These are phyloP conservation scores for Wickerhamomyces sp. DNA, from an alignment of 1,139 yeast species.

Conservation along the genomic window DNA sequence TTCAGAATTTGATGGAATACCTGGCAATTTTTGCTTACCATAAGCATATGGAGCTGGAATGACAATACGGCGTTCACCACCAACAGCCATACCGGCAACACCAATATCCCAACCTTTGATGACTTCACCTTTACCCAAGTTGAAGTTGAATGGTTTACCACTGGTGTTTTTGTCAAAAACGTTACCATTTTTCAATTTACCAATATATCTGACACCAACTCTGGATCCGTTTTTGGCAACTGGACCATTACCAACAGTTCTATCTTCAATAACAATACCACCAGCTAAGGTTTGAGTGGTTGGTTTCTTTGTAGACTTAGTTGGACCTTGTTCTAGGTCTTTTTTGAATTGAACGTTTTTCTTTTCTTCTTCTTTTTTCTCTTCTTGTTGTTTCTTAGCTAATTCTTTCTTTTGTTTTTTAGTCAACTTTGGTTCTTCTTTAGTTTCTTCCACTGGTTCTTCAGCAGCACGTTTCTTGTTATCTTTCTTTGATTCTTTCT, in stretches of 20 bases:
- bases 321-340: conserved; percentile 92
- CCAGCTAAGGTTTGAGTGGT: conserved; percentile 82
- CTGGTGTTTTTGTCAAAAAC: conserved; percentile 95
- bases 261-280: conserved; percentile 91
- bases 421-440: conserved; percentile 26
- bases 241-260: conserved; percentile 83
- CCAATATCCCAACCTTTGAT: conserved; percentile 99
- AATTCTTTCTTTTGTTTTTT: conserved; percentile 24
- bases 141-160: conserved; percentile 92
- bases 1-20: conserved; percentile 95
- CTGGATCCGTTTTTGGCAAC: conserved; percentile 83
- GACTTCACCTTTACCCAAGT: conserved; percentile 95
- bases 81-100: conserved; percentile 97
- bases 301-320: conserved; percentile 42
- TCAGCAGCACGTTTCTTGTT: conserved; percentile 33
- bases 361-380: conserved; percentile 38
- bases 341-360: conserved; percentile 85
- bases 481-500: conserved; percentile 13
- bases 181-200: conserved; percentile 93
- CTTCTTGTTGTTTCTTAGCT: too few species aligned
- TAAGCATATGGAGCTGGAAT: conserved; percentile 97
- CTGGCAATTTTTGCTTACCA: conserved; percentile 91
- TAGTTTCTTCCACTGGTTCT: conserved; percentile 26
- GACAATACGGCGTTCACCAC: conserved; percentile 97
- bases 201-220: conserved; percentile 96